Conservation (phyloP, 1,139 yeast species). For the Lodderomyces margitis region DNA sequence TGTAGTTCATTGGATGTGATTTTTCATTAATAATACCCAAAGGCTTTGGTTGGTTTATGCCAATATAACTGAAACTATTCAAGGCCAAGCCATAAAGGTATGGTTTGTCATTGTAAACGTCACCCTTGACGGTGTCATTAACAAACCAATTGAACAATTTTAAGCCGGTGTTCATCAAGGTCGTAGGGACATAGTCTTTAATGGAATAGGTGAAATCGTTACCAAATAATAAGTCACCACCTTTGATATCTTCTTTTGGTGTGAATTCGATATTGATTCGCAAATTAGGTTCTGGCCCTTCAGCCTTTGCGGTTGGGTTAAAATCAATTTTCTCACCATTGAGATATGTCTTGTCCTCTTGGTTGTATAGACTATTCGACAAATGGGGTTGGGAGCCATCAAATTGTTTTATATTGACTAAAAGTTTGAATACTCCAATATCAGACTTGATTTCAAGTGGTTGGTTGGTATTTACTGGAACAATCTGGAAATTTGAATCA, state of each 20-base stretch:
- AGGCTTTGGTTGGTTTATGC: slow-evolving; percentile 11
- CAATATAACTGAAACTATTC: slow-evolving; percentile 50
- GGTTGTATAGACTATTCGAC: slow-evolving; percentile 31
- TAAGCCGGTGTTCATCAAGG: slow-evolving; percentile 44
- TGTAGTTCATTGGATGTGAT: slow-evolving; percentile 9
- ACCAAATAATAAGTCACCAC: slow-evolving; percentile 59
- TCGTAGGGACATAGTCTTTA: slow-evolving; percentile 55
- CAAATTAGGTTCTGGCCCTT: slow-evolving; percentile 25
- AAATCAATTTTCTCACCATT: slow-evolving; percentile 23
- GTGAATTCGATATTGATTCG: slow-evolving; percentile 36
- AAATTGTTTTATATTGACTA: slow-evolving; percentile 43
- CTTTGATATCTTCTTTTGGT: slow-evolving; percentile 44
- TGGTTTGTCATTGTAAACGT: slow-evolving; percentile 58
- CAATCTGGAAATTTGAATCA: slow-evolving; percentile 26
- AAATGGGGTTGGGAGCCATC: slow-evolving; percentile 44
- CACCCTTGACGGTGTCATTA: slow-evolving; percentile 65
- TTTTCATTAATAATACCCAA: slow-evolving; percentile 7
- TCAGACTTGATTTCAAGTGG: slow-evolving; percentile 36
- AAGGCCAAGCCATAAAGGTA: slow-evolving; percentile 62
- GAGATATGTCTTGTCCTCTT: slow-evolving; percentile 29
- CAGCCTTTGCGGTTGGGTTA: slow-evolving; percentile 4
- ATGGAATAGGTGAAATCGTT: slow-evolving; percentile 67
- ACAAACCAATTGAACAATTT: slow-evolving; percentile 58
- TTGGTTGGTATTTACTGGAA: slow-evolving; percentile 45
- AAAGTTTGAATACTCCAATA: slow-evolving; percentile 38